Evolutionary conservation across 2,329 filamentous ascomycete genomes (phyloP), one percentile per base, ranked within the genome.

Genomic region (Parascedosporium putredinis): DNA sequence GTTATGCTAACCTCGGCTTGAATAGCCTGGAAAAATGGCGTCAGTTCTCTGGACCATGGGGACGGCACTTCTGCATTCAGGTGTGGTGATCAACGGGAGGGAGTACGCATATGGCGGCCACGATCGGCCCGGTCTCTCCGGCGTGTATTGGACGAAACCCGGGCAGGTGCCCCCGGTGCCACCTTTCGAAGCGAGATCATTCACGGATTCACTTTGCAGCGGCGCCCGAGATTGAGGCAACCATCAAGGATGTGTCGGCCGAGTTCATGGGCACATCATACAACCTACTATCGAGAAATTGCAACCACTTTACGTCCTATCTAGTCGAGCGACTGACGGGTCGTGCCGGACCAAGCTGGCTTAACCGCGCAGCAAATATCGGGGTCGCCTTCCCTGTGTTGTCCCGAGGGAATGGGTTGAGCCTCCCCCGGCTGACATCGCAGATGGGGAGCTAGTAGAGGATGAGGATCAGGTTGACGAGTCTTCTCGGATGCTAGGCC

Each of bases 31-130:
- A 46, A 80, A 81, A 57, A 65, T 93, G 34, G 83, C 86, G n/a
- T 81, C 84, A 0, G 58, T 88, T 10, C 75, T 94, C 25, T 94
- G 88, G 88, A 76, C 81, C 18, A 63, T 91, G 50, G 88, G 88
- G 52, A 78, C 83, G 43, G 86, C 83, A 4, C 79, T 94, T 29
- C 76, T 93, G 4, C 88, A 94, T 63, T 87, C 87, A 0, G 88
- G 86, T 48, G 84, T 94, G 49, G 86, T 89, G 36, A 87, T 93
- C 65, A 83, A 83, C 62, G 79, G 83, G 56, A 78, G 74, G 55
- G 88, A 94, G 70, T 94, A 93, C 62, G 88, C 88, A 20, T 94
- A 88, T 59, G 88, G 88, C 40, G 88, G 88, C 1, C 88, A 94
- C 63, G 81, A 87, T 60, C 78, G 77, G 57, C 77, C 70, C 46